Conservation (phyloP, 2,329 filamentous ascomycete species). For the Colletotrichum sp. region DNA sequence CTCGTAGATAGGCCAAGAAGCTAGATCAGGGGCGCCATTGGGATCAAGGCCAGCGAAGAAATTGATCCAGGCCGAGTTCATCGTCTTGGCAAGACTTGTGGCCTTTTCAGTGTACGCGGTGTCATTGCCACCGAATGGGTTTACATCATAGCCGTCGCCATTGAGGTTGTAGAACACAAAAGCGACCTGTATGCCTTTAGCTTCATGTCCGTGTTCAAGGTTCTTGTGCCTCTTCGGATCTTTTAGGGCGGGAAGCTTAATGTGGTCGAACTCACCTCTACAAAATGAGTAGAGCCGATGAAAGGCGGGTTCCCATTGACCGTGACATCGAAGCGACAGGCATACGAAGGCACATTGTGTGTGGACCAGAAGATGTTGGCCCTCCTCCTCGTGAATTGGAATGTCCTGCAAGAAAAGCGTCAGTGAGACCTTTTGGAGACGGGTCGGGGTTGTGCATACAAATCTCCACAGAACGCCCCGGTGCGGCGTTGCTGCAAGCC, state of each 20-base stretch:
- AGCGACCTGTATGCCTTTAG: conserved; percentile 31
- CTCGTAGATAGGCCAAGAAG: conserved; percentile 31
- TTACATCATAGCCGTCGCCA: conserved; percentile 32
- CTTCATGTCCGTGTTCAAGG: background rate
- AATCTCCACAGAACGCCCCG: conserved; percentile 29
- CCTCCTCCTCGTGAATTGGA: conserved; percentile 31
- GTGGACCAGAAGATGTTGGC: conserved; percentile 31
- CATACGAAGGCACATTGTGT: conserved; percentile 29
- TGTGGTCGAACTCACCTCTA: conserved; percentile 28
- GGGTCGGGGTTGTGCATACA: conserved; percentile 6
- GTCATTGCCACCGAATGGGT: conserved; percentile 33
- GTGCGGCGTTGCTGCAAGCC: conserved; percentile 35
- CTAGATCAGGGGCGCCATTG: conserved; percentile 24
- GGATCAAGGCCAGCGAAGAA: conserved; percentile 29
- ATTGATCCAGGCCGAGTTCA: conserved; percentile 35
- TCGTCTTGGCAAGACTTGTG: conserved; percentile 28
- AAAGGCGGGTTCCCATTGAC: conserved; percentile 26
- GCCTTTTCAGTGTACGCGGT: conserved; percentile 27
- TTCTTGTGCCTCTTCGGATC: background rate
- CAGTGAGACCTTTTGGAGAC: background rate
- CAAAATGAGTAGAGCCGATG: conserved; percentile 40
- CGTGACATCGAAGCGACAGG: conserved; percentile 37
- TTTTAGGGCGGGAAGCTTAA: background rate
- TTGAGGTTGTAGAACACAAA: conserved; percentile 44
- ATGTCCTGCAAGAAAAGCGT: conserved; percentile 12